phyloP scores from a whole-genome alignment of 2,329 filamentous ascomycete genomes.

The Monilinia polystroma region DNA sequence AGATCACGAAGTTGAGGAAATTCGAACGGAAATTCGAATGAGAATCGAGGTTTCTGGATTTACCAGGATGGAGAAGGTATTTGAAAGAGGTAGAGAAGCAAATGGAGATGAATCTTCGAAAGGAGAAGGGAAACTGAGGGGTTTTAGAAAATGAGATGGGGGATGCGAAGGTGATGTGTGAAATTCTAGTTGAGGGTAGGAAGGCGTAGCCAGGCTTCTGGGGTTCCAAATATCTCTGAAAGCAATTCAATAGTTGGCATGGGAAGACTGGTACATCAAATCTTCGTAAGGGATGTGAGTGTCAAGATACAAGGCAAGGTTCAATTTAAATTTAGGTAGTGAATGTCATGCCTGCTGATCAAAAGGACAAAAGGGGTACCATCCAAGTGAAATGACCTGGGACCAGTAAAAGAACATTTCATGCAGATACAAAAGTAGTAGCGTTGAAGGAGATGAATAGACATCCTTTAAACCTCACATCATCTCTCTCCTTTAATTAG shows the following conservation, averaged over 20 bases:
- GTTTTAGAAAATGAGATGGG: background rate
- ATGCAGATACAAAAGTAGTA: background rate
- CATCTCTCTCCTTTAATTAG: background rate
- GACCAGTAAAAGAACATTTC: background rate
- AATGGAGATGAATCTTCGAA: background rate
- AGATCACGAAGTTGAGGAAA: background rate
- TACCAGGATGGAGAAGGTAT: constrained; percentile 1
- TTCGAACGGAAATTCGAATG: background rate
- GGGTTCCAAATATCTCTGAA: background rate
- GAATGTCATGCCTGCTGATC: background rate
- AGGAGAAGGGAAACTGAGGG: background rate
- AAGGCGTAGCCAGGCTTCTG: background rate
- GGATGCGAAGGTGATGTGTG: constrained; percentile 2
- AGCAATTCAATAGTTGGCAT: background rate
- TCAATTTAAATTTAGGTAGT: background rate
- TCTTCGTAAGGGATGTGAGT: background rate
- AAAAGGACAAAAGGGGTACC: background rate
- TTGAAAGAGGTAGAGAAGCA: background rate
- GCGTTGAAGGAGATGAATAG: background rate
- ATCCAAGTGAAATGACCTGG: background rate
- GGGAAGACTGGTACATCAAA: background rate
- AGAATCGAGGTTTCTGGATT: background rate
- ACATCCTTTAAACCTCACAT: background rate
- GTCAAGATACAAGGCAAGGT: too few species aligned
- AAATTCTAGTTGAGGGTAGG: constrained; percentile 4